These are phyloP conservation scores for Acrodontium crateriforme DNA, from an alignment of 2,329 filamentous ascomycete genomes.

Conservation along the genomic window DNA sequence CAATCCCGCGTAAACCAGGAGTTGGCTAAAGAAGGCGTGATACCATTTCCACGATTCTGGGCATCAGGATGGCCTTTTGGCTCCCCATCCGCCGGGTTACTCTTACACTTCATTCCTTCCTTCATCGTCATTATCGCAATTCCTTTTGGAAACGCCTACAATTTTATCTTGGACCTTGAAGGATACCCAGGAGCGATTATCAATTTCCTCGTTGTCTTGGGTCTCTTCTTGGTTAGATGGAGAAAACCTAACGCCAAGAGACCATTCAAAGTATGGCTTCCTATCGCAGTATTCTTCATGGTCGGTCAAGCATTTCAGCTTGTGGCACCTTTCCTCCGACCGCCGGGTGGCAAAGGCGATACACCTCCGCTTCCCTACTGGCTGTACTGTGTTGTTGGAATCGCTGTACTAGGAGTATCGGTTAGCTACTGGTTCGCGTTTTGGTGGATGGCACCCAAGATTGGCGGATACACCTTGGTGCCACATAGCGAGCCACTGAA, in stretches of 20 bases:
- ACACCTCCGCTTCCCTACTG: no score
- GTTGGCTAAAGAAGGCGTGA: constrained; percentile 44
- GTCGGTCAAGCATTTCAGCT: no score
- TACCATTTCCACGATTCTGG: no score
- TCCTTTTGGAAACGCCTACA: constrained; percentile 53
- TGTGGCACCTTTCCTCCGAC: no score
- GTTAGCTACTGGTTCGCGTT: constrained; percentile 1
- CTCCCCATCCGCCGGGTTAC: no score
- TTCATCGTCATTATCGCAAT: no score
- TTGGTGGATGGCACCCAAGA: neutral
- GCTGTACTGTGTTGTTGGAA: no score
- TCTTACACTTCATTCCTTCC: no score
- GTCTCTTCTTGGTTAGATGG: neutral
- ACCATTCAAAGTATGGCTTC: neutral
- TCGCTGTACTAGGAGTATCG: no score
- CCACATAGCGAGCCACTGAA: neutral
- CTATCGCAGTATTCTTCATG: neutral
- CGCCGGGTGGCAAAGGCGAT: no score
- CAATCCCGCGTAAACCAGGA: constrained; percentile 45
- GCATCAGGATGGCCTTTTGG: no score
- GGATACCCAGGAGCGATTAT: constrained; percentile 40
- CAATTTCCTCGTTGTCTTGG: neutral
- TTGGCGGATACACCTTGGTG: neutral
- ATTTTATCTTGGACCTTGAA: constrained; percentile 30
- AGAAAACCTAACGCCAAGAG: neutral